Conservation (phyloP, 1,139 yeast genomes). For the Wickerhamiella infanticola region DNA sequence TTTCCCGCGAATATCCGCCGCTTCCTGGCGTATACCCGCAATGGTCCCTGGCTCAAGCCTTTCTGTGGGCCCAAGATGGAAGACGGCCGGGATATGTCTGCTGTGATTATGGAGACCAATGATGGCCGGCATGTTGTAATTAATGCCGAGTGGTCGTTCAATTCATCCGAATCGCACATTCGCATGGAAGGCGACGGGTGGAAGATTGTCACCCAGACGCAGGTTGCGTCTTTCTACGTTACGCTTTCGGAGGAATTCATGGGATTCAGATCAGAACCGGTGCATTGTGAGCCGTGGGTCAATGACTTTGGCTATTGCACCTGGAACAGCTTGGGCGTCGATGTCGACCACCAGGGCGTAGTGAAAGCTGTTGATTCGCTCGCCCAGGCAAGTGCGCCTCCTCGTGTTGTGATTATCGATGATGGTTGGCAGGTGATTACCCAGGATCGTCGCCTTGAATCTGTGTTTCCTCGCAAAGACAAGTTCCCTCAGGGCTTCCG, state of each 20-base stretch:
- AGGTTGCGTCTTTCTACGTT: neutral
- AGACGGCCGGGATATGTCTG: neutral
- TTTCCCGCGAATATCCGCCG: neutral
- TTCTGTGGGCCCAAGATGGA: neutral
- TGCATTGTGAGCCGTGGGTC: neutral
- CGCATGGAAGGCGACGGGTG: neutral
- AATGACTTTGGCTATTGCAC: constrained; percentile 16
- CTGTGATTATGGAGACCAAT: neutral
- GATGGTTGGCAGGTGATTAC: constrained; percentile 23
- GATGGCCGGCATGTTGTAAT: neutral
- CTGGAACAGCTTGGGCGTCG: constrained; percentile 22
- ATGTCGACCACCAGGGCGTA: constrained; percentile 15
- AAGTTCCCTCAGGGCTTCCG: constrained; percentile 20
- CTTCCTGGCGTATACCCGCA: constrained; percentile 4
- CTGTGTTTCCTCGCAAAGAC: neutral
- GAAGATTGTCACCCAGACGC: neutral
- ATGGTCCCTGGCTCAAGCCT: constrained; percentile 5
- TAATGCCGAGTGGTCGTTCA: neutral
- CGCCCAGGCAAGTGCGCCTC: constrained; percentile 14
- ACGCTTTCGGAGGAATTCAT: neutral
- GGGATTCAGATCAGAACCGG: neutral
- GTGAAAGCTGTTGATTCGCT: constrained; percentile 16
- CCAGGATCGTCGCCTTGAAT: constrained; percentile 12
- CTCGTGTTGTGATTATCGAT: constrained; percentile 19
- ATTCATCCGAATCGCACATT: neutral